Conservation (phyloP, 495 filamentous ascomycete species). For the Pyronema omphalodes region DNA sequence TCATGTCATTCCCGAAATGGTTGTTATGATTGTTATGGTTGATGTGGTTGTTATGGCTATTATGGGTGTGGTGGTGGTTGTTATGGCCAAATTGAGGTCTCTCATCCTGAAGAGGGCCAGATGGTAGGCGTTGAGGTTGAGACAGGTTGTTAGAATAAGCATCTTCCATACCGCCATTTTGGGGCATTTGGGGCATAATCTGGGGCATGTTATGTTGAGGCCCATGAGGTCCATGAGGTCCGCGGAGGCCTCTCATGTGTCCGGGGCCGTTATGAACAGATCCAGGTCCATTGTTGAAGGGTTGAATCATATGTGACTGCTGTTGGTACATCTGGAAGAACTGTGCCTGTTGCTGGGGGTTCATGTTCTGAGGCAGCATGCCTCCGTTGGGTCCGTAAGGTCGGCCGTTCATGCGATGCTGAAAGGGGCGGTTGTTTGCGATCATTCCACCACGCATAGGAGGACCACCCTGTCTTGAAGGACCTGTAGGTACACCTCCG, state of each 20-base stretch:
- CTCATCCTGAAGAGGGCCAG: background rate
- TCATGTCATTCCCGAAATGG: slow-evolving; percentile 12
- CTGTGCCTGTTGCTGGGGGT: slow-evolving; percentile 54
- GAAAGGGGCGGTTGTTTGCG: slow-evolving; percentile 27
- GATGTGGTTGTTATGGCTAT: slow-evolving; percentile 53
- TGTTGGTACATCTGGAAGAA: slow-evolving; percentile 75
- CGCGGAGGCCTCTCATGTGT: background rate
- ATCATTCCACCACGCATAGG: slow-evolving; percentile 25
- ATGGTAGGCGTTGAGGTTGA: slow-evolving; percentile 14
- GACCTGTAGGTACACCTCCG: slow-evolving; percentile 39
- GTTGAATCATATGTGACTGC: slow-evolving; percentile 70
- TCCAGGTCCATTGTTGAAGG: slow-evolving; percentile 28
- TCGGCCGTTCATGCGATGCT: slow-evolving; percentile 6
- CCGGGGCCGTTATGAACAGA: too few relatives aligned
- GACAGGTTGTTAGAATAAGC: slow-evolving; percentile 21
- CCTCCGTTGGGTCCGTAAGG: slow-evolving; percentile 6
- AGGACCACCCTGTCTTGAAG: slow-evolving; percentile 8
- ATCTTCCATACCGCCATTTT: slow-evolving; percentile 21
- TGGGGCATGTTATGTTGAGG: slow-evolving; percentile 5
- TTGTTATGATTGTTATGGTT: slow-evolving; percentile 28
- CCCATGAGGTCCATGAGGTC: slow-evolving; percentile 9
- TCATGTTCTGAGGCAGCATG: slow-evolving; percentile 27
- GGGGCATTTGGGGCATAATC: background rate
- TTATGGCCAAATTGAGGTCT: background rate
- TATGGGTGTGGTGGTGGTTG: background rate